These are phyloP conservation scores for Puccinia polysora DNA, from an alignment of 1,284 basidiomycete species.

Conservation along the genomic window DNA sequence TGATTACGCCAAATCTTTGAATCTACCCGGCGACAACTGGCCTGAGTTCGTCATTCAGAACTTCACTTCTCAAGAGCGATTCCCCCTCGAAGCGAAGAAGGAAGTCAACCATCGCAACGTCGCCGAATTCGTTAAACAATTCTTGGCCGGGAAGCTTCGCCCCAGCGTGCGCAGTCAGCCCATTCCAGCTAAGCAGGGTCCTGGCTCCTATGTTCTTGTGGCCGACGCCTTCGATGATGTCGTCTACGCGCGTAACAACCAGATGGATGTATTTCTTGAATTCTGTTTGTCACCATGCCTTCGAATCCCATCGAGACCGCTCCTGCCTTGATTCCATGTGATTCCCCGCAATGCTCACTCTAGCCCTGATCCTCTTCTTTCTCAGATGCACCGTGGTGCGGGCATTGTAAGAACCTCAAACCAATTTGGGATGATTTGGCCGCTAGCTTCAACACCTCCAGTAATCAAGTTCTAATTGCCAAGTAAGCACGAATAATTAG, in stretches of 20 bases:
- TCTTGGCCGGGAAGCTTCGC: constrained; percentile 67
- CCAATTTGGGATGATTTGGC: constrained; percentile 90
- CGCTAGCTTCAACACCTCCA: constrained; percentile 71
- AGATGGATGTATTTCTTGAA: constrained; percentile 93
- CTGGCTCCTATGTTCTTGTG: constrained; percentile 77
- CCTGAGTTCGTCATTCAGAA: constrained; percentile 92
- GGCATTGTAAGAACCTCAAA: constrained; percentile 82
- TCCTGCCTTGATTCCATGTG: too few relatives aligned
- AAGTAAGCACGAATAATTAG: too few relatives aligned
- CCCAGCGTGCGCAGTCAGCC: constrained; percentile 87
- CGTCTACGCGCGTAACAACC: constrained; percentile 65
- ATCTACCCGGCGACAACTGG: constrained; percentile 78
- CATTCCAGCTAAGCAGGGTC: constrained; percentile 76
- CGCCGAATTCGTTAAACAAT: constrained; percentile 64
- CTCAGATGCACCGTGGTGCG: constrained; percentile 87
- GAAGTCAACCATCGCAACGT: constrained; percentile 60
- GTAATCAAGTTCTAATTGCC: constrained; percentile 70
- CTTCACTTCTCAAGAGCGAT: constrained; percentile 77
- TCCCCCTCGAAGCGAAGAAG: constrained; percentile 70
- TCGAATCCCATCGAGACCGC: too few relatives aligned
- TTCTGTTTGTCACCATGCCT: constrained; percentile 54
- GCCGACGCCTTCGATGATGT: constrained; percentile 78
- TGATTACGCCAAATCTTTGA: constrained; percentile 92
- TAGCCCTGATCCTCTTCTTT: neutral
- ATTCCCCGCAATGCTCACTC: too few relatives aligned